Conservation (phyloP, 1,139 yeast species). For the Barnettozyma hawaiiensis region DNA sequence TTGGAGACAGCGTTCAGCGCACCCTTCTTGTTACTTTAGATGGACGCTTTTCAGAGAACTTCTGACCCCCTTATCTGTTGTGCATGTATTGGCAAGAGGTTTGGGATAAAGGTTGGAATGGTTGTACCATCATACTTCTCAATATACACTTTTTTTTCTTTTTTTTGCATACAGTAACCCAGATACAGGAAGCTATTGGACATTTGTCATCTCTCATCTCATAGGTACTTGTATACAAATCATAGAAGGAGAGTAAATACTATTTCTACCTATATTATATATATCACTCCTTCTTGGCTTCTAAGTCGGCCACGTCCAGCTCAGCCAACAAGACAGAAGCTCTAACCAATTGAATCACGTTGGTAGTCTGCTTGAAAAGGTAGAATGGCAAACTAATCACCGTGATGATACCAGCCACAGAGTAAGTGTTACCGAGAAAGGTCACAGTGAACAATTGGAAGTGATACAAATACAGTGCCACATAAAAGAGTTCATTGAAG, state of each 20-base stretch:
- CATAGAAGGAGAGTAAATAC: neutral
- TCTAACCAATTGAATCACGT: slow-evolving; percentile 78
- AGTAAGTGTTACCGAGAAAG: slow-evolving; percentile 38
- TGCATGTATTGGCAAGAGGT: neutral
- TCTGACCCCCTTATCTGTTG: slow-evolving; percentile 24
- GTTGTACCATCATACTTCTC: slow-evolving; percentile 3
- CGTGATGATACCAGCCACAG: slow-evolving; percentile 64
- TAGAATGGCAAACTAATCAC: slow-evolving; percentile 76
- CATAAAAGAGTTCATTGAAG: slow-evolving; percentile 86
- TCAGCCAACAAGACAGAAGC: slow-evolving; percentile 82
- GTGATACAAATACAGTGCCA: slow-evolving; percentile 76
- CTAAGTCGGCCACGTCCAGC: slow-evolving; percentile 60
- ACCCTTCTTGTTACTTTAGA: slow-evolving; percentile 26
- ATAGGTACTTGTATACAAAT: no score
- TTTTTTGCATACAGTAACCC: no score
- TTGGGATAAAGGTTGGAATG: slow-evolving; percentile 7
- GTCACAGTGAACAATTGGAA: slow-evolving; percentile 34
- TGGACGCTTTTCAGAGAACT: slow-evolving; percentile 24
- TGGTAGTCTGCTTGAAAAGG: slow-evolving; percentile 86
- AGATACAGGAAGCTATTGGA: no score
- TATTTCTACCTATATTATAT: neutral
- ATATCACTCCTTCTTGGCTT: slow-evolving; percentile 10
- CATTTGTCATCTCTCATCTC: no score
- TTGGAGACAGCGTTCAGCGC: slow-evolving; percentile 28
- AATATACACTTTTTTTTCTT: neutral